A percentile compares a stretch with the other conserved stretches of the same genome.
These are phyloP conservation scores for Tilletia walkeri DNA, from an alignment of 1,284 basidiomycete species.

Conservation along the genomic window DNA sequence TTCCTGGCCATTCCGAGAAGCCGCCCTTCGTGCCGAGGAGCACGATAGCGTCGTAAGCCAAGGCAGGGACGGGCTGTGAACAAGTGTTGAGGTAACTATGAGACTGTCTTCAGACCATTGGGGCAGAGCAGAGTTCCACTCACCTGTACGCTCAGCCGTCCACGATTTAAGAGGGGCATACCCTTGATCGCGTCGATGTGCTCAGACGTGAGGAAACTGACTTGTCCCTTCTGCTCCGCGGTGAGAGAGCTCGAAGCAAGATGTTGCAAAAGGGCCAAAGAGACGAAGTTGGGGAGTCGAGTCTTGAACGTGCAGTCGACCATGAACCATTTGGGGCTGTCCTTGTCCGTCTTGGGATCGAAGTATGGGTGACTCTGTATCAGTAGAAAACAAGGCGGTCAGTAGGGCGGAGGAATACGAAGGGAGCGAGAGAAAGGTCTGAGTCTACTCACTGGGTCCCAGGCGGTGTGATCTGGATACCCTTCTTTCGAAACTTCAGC, in stretches of 20 bases:
- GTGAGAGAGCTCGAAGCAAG: conserved; percentile 62
- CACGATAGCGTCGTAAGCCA: conserved; percentile 70
- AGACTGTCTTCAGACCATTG: neutral
- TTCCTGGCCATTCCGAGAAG: conserved; percentile 55
- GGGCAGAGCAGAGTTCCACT: neutral
- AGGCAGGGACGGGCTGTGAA: conserved; percentile 68
- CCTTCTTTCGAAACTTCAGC: conserved; percentile 61
- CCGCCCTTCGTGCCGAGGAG: conserved; percentile 70
- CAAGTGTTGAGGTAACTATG: neutral
- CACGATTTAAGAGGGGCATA: conserved; percentile 80
- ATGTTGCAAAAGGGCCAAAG: conserved; percentile 71
- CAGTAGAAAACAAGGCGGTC: conserved; percentile 11
- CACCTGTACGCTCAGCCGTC: conserved; percentile 71
- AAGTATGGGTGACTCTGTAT: conserved; percentile 75
- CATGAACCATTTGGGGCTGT: conserved; percentile 86
- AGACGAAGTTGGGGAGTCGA: conserved; percentile 72
- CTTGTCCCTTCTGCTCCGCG: conserved; percentile 64
- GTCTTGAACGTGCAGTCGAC: conserved; percentile 70
- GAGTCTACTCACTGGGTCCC: conserved; percentile 34
- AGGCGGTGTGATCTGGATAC: conserved; percentile 37
- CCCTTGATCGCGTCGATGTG: conserved; percentile 59
- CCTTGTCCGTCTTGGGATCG: conserved; percentile 76
- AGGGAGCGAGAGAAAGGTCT: conserved; percentile 29
- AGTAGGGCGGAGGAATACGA: neutral
- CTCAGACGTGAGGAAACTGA: conserved; percentile 49